A percentile compares a stretch with the other conserved stretches of the same genome.
These are phyloP conservation scores for Epichloe amarillans DNA, from an alignment of 2,329 filamentous ascomycete genomes.

Conservation along the genomic window DNA sequence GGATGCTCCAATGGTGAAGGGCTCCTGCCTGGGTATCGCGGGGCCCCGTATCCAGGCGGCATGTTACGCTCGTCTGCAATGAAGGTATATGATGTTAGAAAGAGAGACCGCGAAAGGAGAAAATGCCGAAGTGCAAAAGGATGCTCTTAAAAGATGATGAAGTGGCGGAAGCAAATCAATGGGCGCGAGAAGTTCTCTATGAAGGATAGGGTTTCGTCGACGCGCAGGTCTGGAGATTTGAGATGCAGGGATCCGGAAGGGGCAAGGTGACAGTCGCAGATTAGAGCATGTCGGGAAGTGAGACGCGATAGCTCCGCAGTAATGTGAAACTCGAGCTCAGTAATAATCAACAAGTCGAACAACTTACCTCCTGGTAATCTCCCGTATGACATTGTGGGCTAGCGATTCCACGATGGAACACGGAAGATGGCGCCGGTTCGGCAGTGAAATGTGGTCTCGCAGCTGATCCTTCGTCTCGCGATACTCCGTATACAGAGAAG, in stretches of 20 bases:
- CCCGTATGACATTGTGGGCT: conserved; percentile 2
- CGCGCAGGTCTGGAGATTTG: neutral
- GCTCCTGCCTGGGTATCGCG: neutral
- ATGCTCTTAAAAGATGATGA: neutral
- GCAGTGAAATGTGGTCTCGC: neutral
- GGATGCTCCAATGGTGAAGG: conserved; percentile 2
- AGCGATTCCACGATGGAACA: neutral
- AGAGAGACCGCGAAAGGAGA: neutral
- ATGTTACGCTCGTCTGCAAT: neutral
- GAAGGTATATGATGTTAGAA: neutral
- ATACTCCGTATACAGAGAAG: no score
- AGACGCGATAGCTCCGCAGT: neutral
- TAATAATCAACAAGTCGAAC: neutral
- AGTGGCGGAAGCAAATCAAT: neutral
- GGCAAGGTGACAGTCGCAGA: neutral
- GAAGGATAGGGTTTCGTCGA: neutral
- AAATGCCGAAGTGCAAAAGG: neutral
- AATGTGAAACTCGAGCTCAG: neutral
- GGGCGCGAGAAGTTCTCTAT: neutral
- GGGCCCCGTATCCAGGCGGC: neutral
- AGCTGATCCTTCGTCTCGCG: neutral
- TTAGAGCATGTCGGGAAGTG: neutral
- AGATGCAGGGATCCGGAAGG: neutral
- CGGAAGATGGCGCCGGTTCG: neutral
- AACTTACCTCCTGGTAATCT: conserved; percentile 1